A percentile compares a stretch with the other conserved stretches of the same genome.
Evolutionary conservation across 768 basidiomycete species (phyloP).

Genomic region (Podaxis sp.): DNA sequence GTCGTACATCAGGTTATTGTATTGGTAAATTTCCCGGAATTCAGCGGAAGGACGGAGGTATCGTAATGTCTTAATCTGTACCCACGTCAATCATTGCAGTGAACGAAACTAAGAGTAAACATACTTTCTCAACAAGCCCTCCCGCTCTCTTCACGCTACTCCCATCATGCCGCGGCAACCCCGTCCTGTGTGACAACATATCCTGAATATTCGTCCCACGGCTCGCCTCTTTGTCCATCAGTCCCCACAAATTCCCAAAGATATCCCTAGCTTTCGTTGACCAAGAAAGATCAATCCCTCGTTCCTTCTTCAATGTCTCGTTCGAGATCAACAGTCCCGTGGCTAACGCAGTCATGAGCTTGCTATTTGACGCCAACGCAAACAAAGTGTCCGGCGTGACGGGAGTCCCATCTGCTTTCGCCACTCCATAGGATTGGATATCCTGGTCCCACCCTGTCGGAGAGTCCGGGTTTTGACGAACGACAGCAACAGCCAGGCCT

Average conservation of each 20-base stretch:
- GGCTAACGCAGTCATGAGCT: slow-evolving; percentile 37
- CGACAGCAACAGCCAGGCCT: slow-evolving; percentile 38
- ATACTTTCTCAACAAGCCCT: slow-evolving; percentile 35
- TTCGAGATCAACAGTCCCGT: slow-evolving; percentile 39
- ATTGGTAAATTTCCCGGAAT: slow-evolving; percentile 41
- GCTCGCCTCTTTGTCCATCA: slow-evolving; percentile 36
- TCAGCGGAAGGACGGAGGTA: slow-evolving; percentile 41
- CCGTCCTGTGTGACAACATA: slow-evolving; percentile 43
- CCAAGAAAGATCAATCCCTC: slow-evolving; percentile 32
- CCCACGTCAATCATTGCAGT: not conserved
- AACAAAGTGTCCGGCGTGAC: slow-evolving; percentile 41
- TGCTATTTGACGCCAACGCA: slow-evolving; percentile 42
- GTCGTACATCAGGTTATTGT: slow-evolving; percentile 47
- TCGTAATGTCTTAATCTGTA: slow-evolving; percentile 34
- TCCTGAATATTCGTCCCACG: slow-evolving; percentile 36
- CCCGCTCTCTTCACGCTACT: slow-evolving; percentile 28
- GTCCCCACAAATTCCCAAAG: slow-evolving; percentile 33
- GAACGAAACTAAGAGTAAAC: not conserved
- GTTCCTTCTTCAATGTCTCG: slow-evolving; percentile 28
- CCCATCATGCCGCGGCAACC: slow-evolving; percentile 42
- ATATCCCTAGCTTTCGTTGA: slow-evolving; percentile 34
- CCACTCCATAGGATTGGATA: slow-evolving; percentile 36
- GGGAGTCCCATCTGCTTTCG: slow-evolving; percentile 32
- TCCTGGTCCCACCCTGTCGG: slow-evolving; percentile 35
- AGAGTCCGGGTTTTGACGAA: slow-evolving; percentile 30